Conservation (phyloP, 331 rosid species). For the Telfairia occidentalis region DNA sequence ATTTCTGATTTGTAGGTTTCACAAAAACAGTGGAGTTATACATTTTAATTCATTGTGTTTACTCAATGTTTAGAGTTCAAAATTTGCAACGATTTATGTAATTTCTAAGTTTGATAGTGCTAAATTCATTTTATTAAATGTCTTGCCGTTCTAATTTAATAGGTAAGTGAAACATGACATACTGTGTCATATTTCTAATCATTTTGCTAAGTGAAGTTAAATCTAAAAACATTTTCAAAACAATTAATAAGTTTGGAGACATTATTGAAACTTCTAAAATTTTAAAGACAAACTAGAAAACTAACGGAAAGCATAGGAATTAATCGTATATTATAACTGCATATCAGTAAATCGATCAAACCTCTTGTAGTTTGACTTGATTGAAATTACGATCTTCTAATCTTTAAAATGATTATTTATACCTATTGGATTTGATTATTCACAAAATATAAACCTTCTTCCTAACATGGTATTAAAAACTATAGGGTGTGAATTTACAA, state of each 20-base stretch:
- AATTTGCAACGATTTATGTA: too few relatives aligned
- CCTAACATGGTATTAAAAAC: not conserved
- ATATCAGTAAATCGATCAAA: not conserved
- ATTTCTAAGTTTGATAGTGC: not conserved
- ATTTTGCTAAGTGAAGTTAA: not conserved
- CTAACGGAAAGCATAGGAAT: not conserved
- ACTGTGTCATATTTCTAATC: not conserved
- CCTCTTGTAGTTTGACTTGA: not conserved
- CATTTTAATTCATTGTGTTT: too few relatives aligned
- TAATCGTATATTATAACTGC: not conserved
- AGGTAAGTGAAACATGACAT: not conserved
- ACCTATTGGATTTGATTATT: not conserved
- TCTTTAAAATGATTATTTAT: not conserved
- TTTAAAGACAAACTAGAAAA: not conserved
- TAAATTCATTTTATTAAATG: not conserved
- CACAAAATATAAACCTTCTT: not conserved
- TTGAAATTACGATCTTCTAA: not conserved
- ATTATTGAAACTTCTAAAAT: not conserved
- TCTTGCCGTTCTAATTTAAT: not conserved
- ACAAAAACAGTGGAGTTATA: too few relatives aligned
- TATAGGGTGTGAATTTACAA: too few relatives aligned
- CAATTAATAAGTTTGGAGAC: not conserved
- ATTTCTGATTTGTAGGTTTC: too few relatives aligned
- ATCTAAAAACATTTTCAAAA: not conserved
- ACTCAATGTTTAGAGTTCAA: too few relatives aligned